phyloP scores from a whole-genome alignment of 2,329 filamentous ascomycete genomes.

The Colletotrichum musae region DNA sequence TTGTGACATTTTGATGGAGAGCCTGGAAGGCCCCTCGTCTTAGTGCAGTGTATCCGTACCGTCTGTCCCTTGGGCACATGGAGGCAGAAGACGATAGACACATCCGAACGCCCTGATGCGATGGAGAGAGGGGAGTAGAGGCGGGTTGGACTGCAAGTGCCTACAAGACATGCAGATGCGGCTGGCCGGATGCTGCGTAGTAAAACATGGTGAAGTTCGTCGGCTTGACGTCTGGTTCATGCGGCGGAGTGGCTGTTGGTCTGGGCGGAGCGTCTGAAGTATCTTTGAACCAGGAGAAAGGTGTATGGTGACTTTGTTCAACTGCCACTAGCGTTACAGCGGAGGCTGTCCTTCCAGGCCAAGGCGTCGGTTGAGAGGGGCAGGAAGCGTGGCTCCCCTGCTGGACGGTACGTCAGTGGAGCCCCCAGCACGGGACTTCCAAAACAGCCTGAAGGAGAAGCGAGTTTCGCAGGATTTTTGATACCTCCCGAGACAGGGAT shows the following conservation, averaged over 20 bases:
- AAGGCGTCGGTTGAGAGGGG: slow-evolving; percentile 18
- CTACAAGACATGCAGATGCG: slow-evolving; percentile 13
- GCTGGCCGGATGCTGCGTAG: slow-evolving; percentile 38
- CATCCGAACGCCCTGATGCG: not conserved
- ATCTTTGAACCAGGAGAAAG: not conserved
- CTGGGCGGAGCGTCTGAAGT: slow-evolving; percentile 17
- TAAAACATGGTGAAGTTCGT: slow-evolving; percentile 36
- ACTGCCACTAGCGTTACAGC: slow-evolving; percentile 29
- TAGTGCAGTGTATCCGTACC: too few relatives aligned
- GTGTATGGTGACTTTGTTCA: slow-evolving; percentile 20
- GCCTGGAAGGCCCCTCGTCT: not conserved
- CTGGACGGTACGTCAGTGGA: slow-evolving; percentile 23
- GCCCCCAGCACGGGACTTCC: slow-evolving; percentile 42
- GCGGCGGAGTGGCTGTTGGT: slow-evolving; percentile 34
- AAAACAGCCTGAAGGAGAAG: slow-evolving; percentile 55
- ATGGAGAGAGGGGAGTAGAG: not conserved
- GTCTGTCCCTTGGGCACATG: too few relatives aligned
- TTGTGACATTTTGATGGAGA: slow-evolving; percentile 31
- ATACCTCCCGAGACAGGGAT: slow-evolving; percentile 42
- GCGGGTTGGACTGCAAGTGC: not conserved
- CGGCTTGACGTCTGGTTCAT: slow-evolving; percentile 36
- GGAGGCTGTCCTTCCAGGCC: slow-evolving; percentile 19
- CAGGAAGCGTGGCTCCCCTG: slow-evolving; percentile 22
- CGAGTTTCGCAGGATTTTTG: slow-evolving; percentile 55
- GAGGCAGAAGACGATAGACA: not conserved